Conservation (phyloP, 2,329 filamentous ascomycete species). For the Parastagonospora nodorum region DNA sequence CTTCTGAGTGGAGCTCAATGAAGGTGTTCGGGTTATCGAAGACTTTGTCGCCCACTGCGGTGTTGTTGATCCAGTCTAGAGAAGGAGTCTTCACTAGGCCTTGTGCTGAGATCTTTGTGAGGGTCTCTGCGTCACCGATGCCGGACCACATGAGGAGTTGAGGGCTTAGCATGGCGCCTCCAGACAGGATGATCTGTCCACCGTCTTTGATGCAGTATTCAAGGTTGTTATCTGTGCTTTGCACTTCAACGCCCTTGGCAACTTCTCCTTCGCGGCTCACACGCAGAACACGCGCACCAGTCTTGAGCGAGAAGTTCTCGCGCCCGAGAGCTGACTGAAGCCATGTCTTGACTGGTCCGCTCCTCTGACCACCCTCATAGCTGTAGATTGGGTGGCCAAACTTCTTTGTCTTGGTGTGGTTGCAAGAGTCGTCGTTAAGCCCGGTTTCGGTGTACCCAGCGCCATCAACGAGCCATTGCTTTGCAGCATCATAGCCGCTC, state of each 20-base stretch:
- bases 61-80: slow-evolving; percentile 57
- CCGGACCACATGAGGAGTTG: slow-evolving; percentile 49
- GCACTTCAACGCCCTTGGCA: slow-evolving; percentile 52
- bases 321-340: slow-evolving; percentile 54
- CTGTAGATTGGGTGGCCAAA: slow-evolving; percentile 57
- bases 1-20: slow-evolving; percentile 53
- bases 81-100: slow-evolving; percentile 43
- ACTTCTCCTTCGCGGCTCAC: slow-evolving; percentile 49
- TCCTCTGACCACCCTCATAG: slow-evolving; percentile 57
- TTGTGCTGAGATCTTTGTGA: slow-evolving; percentile 40
- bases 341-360: slow-evolving; percentile 57
- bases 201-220: slow-evolving; percentile 19
- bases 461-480: slow-evolving; percentile 57
- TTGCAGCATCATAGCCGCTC: slow-evolving; percentile 54
- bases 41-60: slow-evolving; percentile 55
- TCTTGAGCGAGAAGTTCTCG: slow-evolving; percentile 45
- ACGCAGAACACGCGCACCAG: slow-evolving; percentile 51
- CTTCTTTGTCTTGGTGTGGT: slow-evolving; percentile 51
- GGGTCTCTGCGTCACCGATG: slow-evolving; percentile 34
- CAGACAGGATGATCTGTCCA: slow-evolving; percentile 39
- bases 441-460: slow-evolving; percentile 56
- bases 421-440: slow-evolving; percentile 53
- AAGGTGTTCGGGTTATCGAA: slow-evolving; percentile 64
- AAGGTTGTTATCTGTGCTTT: slow-evolving; percentile 40
- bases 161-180: slow-evolving; percentile 43